A percentile compares a stretch with the other conserved stretches of the same genome.
Conservation (phyloP, 306 rosid genomes). For the Cicer chorassanicum region DNA sequence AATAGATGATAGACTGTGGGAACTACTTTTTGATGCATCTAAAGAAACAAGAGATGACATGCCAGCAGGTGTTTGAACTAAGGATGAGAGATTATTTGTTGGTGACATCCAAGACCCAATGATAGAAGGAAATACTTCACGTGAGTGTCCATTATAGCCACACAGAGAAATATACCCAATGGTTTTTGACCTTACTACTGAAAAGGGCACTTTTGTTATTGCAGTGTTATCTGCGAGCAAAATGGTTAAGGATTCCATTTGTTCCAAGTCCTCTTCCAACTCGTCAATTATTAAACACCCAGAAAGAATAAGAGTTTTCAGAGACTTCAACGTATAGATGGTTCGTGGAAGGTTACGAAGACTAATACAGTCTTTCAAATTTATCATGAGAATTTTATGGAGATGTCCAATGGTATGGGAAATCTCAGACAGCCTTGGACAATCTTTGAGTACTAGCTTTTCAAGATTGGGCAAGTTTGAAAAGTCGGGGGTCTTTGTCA, state of each 20-base stretch:
- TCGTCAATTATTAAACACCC: conserved; percentile 46
- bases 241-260: conserved; percentile 42
- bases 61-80: not conserved
- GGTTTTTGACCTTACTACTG: conserved; percentile 27
- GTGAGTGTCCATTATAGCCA: conserved; percentile 44
- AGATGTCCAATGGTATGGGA: conserved; percentile 41
- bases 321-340: conserved; percentile 43
- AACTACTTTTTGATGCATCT: not conserved
- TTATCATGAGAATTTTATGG: conserved; percentile 12
- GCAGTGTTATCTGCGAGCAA: conserved; percentile 48
- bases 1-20: not conserved
- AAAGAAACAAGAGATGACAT: conserved; percentile 15
- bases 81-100: not conserved
- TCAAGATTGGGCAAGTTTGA: conserved; percentile 52
- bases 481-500: conserved; percentile 50
- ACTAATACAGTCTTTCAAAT: conserved; percentile 44
- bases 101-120: conserved; percentile 50
- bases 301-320: conserved; percentile 43
- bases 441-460: conserved; percentile 45
- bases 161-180: conserved; percentile 47
- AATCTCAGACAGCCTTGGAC: conserved; percentile 33
- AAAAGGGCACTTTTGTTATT: conserved; percentile 44
- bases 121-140: conserved; percentile 42
- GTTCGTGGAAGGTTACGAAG: conserved; percentile 46
- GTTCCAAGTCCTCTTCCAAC: conserved; percentile 46